A percentile compares a stretch with the other conserved stretches of the same genome.
Evolutionary conservation across 345 rosid species (phyloP).

Genomic region (Eucalyptus urophylla): DNA sequence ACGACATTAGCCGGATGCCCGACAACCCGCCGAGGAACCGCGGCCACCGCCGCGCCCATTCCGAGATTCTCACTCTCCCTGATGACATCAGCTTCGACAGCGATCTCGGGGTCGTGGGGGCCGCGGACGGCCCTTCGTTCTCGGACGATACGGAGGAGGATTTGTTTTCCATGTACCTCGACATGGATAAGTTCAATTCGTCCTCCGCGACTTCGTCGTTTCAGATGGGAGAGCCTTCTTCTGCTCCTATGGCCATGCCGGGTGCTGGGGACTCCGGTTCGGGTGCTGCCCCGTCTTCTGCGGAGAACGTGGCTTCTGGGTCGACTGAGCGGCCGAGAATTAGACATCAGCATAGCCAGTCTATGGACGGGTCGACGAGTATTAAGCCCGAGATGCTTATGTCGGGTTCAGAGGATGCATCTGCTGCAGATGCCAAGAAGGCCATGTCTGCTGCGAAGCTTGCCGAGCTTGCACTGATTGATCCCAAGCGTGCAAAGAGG

Average conservation of each 20-base stretch:
- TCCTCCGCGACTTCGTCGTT: conserved; percentile 52
- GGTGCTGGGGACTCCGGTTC: neutral
- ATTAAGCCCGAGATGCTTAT: conserved; percentile 87
- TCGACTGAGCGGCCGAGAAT: conserved; percentile 65
- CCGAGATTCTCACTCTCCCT: conserved; percentile 92
- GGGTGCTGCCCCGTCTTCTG: conserved; percentile 1
- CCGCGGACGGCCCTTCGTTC: conserved; percentile 67
- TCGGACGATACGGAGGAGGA: conserved; percentile 96
- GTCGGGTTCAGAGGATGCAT: conserved; percentile 56
- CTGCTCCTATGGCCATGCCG: conserved; percentile 9
- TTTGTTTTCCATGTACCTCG: conserved; percentile 72
- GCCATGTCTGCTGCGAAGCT: conserved; percentile 90
- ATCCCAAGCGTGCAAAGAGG: conserved; percentile 99
- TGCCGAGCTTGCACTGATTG: conserved; percentile 95
- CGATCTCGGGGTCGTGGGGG: conserved; percentile 86
- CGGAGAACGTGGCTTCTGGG: conserved; percentile 6
- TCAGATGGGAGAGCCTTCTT: conserved; percentile 43
- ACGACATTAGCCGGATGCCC: conserved; percentile 59
- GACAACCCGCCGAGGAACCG: conserved; percentile 80
- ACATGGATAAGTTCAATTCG: conserved; percentile 85
- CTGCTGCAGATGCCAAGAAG: conserved; percentile 62
- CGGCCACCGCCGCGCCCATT: conserved; percentile 95
- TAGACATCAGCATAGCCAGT: conserved; percentile 93
- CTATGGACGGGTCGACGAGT: conserved; percentile 87
- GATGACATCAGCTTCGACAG: conserved; percentile 93